Base-by-base conservation (phyloP, 1,139 yeast species). In the Geotrichum europaeum region DNA sequence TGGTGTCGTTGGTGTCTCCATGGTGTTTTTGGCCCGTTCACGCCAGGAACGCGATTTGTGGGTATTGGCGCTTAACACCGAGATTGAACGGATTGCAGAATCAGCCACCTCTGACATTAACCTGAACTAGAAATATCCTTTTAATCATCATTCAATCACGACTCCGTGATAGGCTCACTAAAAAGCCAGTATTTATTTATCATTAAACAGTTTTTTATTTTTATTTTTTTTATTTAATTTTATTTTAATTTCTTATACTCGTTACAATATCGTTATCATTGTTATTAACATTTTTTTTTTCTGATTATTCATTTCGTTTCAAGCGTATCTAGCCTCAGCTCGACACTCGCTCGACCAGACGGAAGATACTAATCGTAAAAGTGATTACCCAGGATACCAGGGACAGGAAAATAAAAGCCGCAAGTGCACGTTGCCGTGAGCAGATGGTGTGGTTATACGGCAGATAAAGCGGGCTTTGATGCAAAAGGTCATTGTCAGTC, bases 371-470 rank as follows among this genome's bases (percentile, higher is more conserved):
- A 59, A 92, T 83, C 13, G 94, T 82, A 68, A 92, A 92, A 0
- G 96, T 87, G 45, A 86, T 74, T 50, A 94, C 90, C 97, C 98
- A 92, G 70, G 87, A 79, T 49, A 84, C 80, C 66, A 92, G 78
- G 47, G 87, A 84, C 66, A 91, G 74, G 70, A 92, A 87, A 63
- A 92, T 76, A 69, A 92, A 87, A 2, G 96, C 81, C 9, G 95
- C 87, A 61, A 92, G 76, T 0, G 89, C 89, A 62, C 86, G 78
- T 69, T 94, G 97, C 57, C 92, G 80, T n/a, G 84, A 76, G 71
- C 99, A 94, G 61, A 92, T 83, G 60, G 74, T 64, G 62, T 75
- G 69, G 59, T 65, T 66, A 59, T 70, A 71, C 6, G 72, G 71
- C 15, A 69, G 65, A 22, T 60, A 62, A 10, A 56, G 51, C 30